These are phyloP conservation scores for Neolentinus lepideus DNA, from an alignment of 1,284 basidiomycete species.

Conservation along the genomic window DNA sequence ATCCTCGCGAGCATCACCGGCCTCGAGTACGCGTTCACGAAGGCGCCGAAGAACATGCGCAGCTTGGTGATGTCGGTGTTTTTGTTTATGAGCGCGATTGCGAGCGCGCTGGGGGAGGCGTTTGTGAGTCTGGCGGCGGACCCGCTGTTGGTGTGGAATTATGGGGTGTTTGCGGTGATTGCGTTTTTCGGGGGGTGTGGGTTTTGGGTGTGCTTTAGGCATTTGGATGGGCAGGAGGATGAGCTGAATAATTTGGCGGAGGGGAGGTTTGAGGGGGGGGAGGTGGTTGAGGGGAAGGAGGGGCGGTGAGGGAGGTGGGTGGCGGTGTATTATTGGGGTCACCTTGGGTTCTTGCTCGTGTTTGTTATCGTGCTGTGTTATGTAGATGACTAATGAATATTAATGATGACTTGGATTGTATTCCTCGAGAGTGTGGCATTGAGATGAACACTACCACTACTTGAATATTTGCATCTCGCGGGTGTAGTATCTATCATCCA, in stretches of 20 bases:
- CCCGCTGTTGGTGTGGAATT: constrained; percentile 50
- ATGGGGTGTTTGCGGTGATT: constrained; percentile 31
- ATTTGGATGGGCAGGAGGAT: constrained; percentile 60
- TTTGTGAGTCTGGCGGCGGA: constrained; percentile 41
- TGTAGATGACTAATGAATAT: not conserved
- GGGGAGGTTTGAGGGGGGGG: constrained; percentile 25
- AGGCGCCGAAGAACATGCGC: constrained; percentile 77
- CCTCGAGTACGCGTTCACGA: constrained; percentile 87
- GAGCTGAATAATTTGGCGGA: constrained; percentile 41
- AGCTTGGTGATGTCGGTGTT: constrained; percentile 71
- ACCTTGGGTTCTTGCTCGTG: no score
- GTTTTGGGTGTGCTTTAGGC: constrained; percentile 59
- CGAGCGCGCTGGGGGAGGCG: constrained; percentile 62
- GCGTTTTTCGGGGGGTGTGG: constrained; percentile 33
- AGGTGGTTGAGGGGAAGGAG: not conserved
- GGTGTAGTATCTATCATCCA: no score
- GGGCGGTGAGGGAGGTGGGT: not conserved
- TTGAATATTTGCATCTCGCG: no score
- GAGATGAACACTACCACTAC: no score
- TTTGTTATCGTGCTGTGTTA: not conserved
- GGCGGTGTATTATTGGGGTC: no score
- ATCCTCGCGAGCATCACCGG: constrained; percentile 85
- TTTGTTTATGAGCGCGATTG: constrained; percentile 64
- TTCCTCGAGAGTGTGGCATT: no score
- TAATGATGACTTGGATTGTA: not conserved